A percentile compares a stretch with the other conserved stretches of the same genome.
These are phyloP conservation scores for Fusarium buharicum DNA, from an alignment of 2,329 filamentous ascomycete genomes.

Conservation along the genomic window DNA sequence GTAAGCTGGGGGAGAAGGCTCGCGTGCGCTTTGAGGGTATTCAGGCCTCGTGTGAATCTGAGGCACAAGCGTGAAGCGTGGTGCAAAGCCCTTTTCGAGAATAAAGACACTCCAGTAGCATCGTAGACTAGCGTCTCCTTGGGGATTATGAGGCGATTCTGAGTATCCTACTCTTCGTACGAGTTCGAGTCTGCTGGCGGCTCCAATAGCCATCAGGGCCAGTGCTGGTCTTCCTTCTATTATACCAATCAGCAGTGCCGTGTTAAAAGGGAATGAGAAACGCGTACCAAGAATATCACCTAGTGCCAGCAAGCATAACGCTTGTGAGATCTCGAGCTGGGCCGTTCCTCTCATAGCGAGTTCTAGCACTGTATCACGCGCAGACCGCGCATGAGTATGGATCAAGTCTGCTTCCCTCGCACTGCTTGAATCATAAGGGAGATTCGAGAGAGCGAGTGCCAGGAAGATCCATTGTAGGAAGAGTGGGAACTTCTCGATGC, in stretches of 20 bases:
- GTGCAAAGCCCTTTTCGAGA: conserved; percentile 36
- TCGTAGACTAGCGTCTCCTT: conserved; percentile 25
- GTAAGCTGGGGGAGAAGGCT: conserved; percentile 21
- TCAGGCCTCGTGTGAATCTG: conserved; percentile 11
- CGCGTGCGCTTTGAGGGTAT: conserved; percentile 30
- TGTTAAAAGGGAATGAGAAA: rapidly evolving
- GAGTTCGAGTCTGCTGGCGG: conserved; percentile 31
- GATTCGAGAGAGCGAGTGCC: conserved; percentile 15
- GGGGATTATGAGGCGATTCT: neutral
- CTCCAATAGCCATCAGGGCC: conserved; percentile 40
- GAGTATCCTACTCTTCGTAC: conserved; percentile 18
- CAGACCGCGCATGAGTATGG: conserved; percentile 10
- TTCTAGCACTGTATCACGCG: conserved; percentile 22
- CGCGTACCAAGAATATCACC: conserved; percentile 20
- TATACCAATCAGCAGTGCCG: neutral
- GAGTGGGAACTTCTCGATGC: conserved; percentile 12
- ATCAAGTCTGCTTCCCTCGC: conserved; percentile 28
- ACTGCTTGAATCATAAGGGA: conserved; percentile 20
- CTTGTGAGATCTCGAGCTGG: conserved; percentile 23
- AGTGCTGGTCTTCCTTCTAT: conserved; percentile 29
- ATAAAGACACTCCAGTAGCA: conserved; percentile 42
- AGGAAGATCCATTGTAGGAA: conserved; percentile 36
- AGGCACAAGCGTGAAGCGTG: conserved; percentile 12
- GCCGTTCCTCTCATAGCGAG: conserved; percentile 31
- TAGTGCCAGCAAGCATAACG: conserved; percentile 15